Evolutionary conservation across 306 rosid genomes (phyloP).

Genomic region (Gleditsia sinensis): DNA sequence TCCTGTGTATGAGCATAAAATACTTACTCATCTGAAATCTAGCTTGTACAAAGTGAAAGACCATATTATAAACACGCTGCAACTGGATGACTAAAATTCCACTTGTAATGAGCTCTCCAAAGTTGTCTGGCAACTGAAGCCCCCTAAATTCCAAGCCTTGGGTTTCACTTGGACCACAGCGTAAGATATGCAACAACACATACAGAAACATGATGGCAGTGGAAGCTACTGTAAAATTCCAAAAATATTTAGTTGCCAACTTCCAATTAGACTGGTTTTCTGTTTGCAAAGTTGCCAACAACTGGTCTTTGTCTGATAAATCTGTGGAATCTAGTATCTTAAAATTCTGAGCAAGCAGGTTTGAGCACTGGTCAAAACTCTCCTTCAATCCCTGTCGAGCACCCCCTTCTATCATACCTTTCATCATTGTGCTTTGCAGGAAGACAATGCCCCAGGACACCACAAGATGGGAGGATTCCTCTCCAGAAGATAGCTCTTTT

Average conservation of each 20-base stretch:
- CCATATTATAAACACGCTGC: slow-evolving; percentile 66
- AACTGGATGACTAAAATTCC: slow-evolving; percentile 65
- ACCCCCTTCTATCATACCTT: slow-evolving; percentile 76
- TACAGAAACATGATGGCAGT: slow-evolving; percentile 58
- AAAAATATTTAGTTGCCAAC: slow-evolving; percentile 64
- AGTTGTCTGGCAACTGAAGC: slow-evolving; percentile 82
- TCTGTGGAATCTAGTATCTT: slow-evolving; percentile 45
- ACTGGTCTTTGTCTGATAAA: slow-evolving; percentile 54
- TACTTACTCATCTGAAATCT: slow-evolving; percentile 69
- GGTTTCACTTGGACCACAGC: slow-evolving; percentile 48
- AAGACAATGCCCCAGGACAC: slow-evolving; percentile 78
- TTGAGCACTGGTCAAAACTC: slow-evolving; percentile 58
- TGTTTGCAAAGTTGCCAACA: slow-evolving; percentile 53
- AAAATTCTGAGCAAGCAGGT: slow-evolving; percentile 52
- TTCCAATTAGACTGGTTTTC: slow-evolving; percentile 62
- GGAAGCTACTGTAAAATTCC: slow-evolving; percentile 61
- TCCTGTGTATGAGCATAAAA: not conserved
- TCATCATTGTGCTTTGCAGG: slow-evolving; percentile 78
- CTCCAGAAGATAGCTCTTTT: slow-evolving; percentile 57
- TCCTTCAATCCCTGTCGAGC: slow-evolving; percentile 77
- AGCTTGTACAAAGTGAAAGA: slow-evolving; percentile 72
- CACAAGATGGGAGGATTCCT: slow-evolving; percentile 58
- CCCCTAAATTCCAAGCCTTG: slow-evolving; percentile 80
- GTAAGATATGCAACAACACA: slow-evolving; percentile 60
- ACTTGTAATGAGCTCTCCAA: slow-evolving; percentile 74